Base-by-base conservation (phyloP, 192 early-diverging fungal species). In the Backusella mclennaniae region DNA sequence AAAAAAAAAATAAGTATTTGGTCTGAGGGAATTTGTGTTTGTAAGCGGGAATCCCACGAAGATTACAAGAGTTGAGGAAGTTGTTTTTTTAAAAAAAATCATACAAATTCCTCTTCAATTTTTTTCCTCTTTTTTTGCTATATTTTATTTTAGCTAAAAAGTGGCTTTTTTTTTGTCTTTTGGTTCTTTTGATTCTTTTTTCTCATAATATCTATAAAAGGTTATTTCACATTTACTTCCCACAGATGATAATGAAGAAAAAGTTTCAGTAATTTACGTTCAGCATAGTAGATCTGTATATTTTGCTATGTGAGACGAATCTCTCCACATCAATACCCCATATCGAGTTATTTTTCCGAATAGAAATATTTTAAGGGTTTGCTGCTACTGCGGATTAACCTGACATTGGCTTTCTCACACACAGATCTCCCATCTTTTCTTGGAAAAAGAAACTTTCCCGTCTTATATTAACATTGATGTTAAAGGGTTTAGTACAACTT, bases 11-110 rank as follows among this genome's bases (percentile, higher is more conserved):
- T 56, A 63, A 4, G 23, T 3, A 26, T 0, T 29, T 29, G 26
- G 9, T 11, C 56, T 63, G 56, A 63, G 56, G 56, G 56, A 63
- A 63, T 63, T 63, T 63, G 23, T 63, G 56, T 63, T 63, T 63
- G 56, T 63, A 26, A 63, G 56, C 56, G 56, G 56, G 11, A 63
- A 63, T 63, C 56, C 56, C 56, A 63, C 56, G 56, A 63, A 63
- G 56, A 14, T 4, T 23, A 12, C 14, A 29, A 29, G 56, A 63
- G 23, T 21, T 29, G 56, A 63, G 6, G 56, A 63, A 2, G 11
- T 14, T 29, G 9, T 29, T 1, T 14, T 14, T 29, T 63, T 23
- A n/a, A 21, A 63, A 23, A 59, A 29, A 49, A n/a, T 26, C 12
- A 63, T 29, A 63, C 56, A 63, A 63, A 63, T 26, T 63, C 11